A percentile compares a stretch with the other conserved stretches of the same genome.
Evolutionary conservation across 805 yeast species (phyloP).

Genomic region (Saturnispora sekii): DNA sequence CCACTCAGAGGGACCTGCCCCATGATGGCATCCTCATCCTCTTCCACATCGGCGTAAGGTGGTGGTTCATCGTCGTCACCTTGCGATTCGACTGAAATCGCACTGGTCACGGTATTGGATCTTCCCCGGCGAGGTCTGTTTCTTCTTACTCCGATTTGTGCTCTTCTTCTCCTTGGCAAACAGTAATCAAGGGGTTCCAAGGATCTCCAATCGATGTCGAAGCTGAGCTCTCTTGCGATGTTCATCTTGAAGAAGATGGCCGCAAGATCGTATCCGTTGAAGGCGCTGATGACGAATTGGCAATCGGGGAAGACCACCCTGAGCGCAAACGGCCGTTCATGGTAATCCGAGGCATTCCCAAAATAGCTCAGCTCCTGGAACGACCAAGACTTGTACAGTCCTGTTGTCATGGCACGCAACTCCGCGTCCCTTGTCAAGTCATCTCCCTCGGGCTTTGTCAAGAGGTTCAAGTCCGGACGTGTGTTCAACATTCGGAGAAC

Average conservation of each 20-base stretch:
- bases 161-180: conserved; percentile 22
- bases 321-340: conserved; percentile 23
- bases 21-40: conserved; percentile 6
- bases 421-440: not conserved
- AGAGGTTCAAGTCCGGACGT: conserved; percentile 11
- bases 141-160: conserved; percentile 5
- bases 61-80: not conserved
- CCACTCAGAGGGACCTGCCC: not conserved
- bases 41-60: conserved; percentile 9
- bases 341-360: conserved; percentile 27
- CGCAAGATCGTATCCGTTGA: conserved; percentile 21
- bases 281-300: conserved; percentile 21
- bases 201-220: conserved; percentile 23
- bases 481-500: conserved; percentile 1
- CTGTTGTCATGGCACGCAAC: not conserved
- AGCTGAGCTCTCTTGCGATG: conserved; percentile 25
- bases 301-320: conserved; percentile 22
- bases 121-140: conserved; percentile 4
- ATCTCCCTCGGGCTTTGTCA: not conserved
- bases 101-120: conserved; percentile 5
- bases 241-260: conserved; percentile 25
- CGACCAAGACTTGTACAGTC: conserved; percentile 16
- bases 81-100: conserved; percentile 1
- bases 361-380: conserved; percentile 24
- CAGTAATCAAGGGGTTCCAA: conserved; percentile 22